Evolutionary conservation across 495 filamentous ascomycete genomes (phyloP).

Genomic region (Thermothielavioides terrestris): DNA sequence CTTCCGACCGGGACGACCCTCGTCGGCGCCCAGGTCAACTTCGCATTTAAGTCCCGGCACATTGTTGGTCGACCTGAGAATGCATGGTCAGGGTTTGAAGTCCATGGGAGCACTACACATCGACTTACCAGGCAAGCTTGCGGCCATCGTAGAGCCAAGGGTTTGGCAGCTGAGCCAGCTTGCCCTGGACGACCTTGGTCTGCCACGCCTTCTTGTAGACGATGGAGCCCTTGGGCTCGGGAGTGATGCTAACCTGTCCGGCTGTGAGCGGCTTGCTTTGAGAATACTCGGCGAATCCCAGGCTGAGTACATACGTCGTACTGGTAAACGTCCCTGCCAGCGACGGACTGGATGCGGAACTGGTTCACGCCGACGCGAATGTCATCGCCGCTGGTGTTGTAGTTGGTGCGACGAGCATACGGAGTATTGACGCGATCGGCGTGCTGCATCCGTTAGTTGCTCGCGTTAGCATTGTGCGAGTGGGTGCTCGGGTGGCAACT

Average conservation of each 20-base stretch:
- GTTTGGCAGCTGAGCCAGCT: conserved; percentile 33
- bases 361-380: conserved; percentile 62
- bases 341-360: conserved; percentile 49
- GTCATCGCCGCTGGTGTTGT: conserved; percentile 49
- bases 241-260: conserved; percentile 54
- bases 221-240: conserved; percentile 51
- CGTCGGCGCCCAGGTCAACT: conserved; percentile 60
- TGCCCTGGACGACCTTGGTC: conserved; percentile 45
- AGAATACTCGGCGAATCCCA: neutral
- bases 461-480: neutral
- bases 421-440: neutral
- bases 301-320: conserved; percentile 64
- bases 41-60: conserved; percentile 36
- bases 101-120: too few species aligned
- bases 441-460: too few species aligned
- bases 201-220: conserved; percentile 65
- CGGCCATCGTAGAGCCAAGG: conserved; percentile 70
- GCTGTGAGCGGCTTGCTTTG: neutral
- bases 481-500: neutral
- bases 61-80: conserved; percentile 29
- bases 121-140: conserved; percentile 65
- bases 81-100: conserved; percentile 15
- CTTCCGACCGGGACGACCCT: conserved; percentile 30
- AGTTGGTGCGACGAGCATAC: conserved; percentile 37
- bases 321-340: conserved; percentile 55